These are phyloP conservation scores for Lipomyces sp. DNA, from an alignment of 805 yeast species.

Conservation along the genomic window DNA sequence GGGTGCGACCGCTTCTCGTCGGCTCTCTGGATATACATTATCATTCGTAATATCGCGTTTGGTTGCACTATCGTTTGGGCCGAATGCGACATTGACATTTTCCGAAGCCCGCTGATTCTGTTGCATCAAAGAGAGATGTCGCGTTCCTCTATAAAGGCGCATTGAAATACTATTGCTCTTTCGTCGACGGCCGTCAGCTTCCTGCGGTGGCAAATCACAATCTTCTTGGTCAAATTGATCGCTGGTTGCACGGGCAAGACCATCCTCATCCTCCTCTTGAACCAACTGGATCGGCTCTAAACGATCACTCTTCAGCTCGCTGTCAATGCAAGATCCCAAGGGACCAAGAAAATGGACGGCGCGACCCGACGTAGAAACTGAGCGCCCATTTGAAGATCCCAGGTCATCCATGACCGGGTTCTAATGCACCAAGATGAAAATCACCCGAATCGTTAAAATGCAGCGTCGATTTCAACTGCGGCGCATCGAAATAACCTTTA, in stretches of 20 bases:
- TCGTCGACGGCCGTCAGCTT: neutral
- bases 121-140: neutral
- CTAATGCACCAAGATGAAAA: neutral
- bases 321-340: neutral
- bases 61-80: neutral
- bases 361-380: neutral
- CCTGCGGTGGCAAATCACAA: neutral
- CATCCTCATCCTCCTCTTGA: neutral
- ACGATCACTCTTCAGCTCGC: neutral
- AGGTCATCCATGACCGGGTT: neutral
- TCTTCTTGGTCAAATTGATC: neutral
- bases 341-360: neutral
- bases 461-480: too few relatives aligned
- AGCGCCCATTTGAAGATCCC: neutral
- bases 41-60: neutral
- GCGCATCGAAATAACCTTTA: too few relatives aligned
- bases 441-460: too few relatives aligned
- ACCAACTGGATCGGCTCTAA: neutral
- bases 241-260: neutral
- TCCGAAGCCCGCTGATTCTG: neutral
- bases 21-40: neutral
- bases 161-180: neutral
- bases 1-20: slow-evolving; percentile 9
- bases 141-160: neutral
- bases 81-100: neutral